Base-by-base conservation (phyloP, 345 rosid species). In the Rhodamnia argentea region DNA sequence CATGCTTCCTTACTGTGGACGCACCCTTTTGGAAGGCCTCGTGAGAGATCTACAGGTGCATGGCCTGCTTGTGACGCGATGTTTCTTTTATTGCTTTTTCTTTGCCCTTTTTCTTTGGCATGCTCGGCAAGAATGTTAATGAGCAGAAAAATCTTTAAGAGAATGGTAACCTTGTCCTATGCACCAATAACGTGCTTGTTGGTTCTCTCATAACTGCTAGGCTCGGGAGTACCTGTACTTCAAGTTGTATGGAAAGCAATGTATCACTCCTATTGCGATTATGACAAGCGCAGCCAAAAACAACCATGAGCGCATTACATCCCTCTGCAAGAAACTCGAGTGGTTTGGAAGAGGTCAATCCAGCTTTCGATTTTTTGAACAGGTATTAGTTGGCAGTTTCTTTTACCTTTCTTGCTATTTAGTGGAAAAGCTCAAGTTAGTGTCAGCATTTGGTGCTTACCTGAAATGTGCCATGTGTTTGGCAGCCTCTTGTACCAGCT, bases 201-300 rank as follows among this genome's bases (percentile, higher is more conserved):
- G 37, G 56, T 85, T 70, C 82, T 58, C 75, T 76, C 75, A 74
- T 86, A 64, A 82, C 87, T 89, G 86, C 86, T 86, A 96, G 98
- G 98, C 98, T 86, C 91, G 98, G 89, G 99, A 97, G 88, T 97
- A 89, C 89, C 91, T 97, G 88, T 90, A 96, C 94, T 97, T 94
- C 94, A 97, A 95, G 91, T 83, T 97, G 78, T 91, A 92, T 88
- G 97, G 96, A 83, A 93, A 92, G 85, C 98, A 97, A 87, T 95
- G 97, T 83, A 92, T 95, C 87, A 97, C 96, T 18, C 98, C 98
- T 75, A 94, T 96, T 86, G 98, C 99, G 42, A 95, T 97, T 85
- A 96, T 97, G 98, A 97, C 98, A 50, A 97, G 99, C 91, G 87
- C 98, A 23, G 99, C 99, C 52, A 97, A 95, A 93, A 95, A 94